Evolutionary conservation across 1,284 basidiomycete species (phyloP), one percentile per base, ranked within the genome.

Genomic region (Leccinum fallax): DNA sequence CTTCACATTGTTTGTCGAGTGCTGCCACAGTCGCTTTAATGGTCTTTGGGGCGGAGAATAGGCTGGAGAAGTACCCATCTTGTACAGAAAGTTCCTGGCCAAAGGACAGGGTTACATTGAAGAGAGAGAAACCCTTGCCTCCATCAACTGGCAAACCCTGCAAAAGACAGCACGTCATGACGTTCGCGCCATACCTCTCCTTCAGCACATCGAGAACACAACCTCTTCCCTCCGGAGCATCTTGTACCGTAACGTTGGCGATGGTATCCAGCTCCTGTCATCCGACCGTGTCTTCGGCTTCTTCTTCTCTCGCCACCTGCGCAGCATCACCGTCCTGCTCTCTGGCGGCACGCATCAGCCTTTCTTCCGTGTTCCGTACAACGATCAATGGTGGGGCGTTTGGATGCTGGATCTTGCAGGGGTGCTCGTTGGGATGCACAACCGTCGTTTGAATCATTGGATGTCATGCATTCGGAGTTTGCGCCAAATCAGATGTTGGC

Each of bases 351-450:
- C 49, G 57, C 26, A 62, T 73, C 62, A 66, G 2, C 81, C 81
- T 7, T 69, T 61, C 6, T 70, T 63, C 11, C 78, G 70, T 10
- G 67, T 64, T 3, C 86, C 85, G 60, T 84, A 88, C 48, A 81
- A 61, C 13, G 69, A 63, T 0, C 79, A 78, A 66, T 79, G 85
- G 67, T 85, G 82, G 4, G 36, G 81, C 78, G 15, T 89, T 74
- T 7, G 86, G 75, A 30, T 88, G 80, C 64, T 85, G 81, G 2
- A 77, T 63, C 72, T 89, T 89, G 64, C 81, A 79, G 5, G 88
- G 70, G 69, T 90, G 88, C 61, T 88, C 85, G 65, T 89, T 84
- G 0, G 83, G 81, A 55, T 75, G 76, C 48, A 75, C 66, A 26
- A 77, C 60, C 0, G 69, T 67, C 28, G 76, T 67, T 53, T 75